phyloP scores from a whole-genome alignment of 768 basidiomycete genomes.

The Hericium erinaceus region DNA sequence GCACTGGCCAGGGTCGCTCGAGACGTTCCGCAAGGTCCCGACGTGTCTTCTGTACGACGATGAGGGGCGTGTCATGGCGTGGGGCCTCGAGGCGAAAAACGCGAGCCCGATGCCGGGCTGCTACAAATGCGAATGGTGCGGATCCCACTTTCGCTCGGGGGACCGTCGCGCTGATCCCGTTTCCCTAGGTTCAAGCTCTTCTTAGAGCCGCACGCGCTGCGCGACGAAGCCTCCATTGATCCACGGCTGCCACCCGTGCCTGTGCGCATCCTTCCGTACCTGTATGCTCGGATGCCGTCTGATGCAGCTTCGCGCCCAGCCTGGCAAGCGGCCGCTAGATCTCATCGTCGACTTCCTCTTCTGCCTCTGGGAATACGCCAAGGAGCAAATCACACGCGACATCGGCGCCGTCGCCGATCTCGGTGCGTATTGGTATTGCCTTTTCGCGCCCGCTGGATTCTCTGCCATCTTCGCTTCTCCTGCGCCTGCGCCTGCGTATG shows the following conservation, averaged over 20 bases:
- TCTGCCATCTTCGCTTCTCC: background rate
- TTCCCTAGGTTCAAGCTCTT: conserved; percentile 72
- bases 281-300: background rate
- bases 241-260: conserved; percentile 73
- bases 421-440: conserved; percentile 34
- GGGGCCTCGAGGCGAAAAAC: conserved; percentile 86
- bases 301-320: conserved; percentile 29
- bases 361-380: conserved; percentile 81
- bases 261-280: conserved; percentile 31
- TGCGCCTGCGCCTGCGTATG: background rate
- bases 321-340: conserved; percentile 67
- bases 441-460: background rate
- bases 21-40: conserved; percentile 77
- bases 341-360: conserved; percentile 78
- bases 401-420: conserved; percentile 82
- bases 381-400: conserved; percentile 78
- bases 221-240: conserved; percentile 63
- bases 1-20: conserved; percentile 77
- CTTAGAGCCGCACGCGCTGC: conserved; percentile 71
- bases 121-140: conserved; percentile 45
- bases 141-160: background rate
- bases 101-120: conserved; percentile 56
- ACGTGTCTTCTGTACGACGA: conserved; percentile 81
- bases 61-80: conserved; percentile 56
- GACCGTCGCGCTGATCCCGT: background rate